phyloP scores from a whole-genome alignment of 495 filamentous ascomycete genomes.

The Neurospora pannonica region DNA sequence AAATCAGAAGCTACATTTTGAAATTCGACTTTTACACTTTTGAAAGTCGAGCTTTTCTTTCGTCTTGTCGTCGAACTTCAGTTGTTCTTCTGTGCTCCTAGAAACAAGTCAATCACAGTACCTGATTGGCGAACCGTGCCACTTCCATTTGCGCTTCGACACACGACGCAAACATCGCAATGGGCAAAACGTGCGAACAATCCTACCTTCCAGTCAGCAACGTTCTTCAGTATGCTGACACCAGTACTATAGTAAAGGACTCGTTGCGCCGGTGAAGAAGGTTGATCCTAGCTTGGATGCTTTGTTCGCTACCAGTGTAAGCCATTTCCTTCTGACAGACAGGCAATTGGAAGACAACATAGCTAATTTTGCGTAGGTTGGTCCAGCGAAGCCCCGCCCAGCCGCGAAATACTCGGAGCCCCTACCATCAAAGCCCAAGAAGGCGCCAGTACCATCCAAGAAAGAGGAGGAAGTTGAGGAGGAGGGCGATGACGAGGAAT shows the following conservation, averaged over 20 bases:
- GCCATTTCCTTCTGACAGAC: constrained; percentile 29
- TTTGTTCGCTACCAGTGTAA: constrained; percentile 73
- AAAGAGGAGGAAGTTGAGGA: constrained; percentile 7
- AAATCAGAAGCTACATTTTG: not conserved
- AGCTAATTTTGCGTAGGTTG: constrained; percentile 42
- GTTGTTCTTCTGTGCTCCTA: not conserved
- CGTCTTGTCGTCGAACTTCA: not conserved
- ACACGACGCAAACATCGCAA: constrained; percentile 1
- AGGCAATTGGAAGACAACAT: not conserved
- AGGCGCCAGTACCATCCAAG: constrained; percentile 3
- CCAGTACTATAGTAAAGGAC: constrained; percentile 17
- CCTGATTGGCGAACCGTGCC: not conserved
- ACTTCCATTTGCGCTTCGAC: not conserved
- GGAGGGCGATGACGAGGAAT: constrained; percentile 19
- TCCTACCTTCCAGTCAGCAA: not conserved
- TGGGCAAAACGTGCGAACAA: constrained; percentile 18
- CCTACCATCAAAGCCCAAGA: constrained; percentile 17
- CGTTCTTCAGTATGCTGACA: not conserved
- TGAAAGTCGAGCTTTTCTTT: not conserved
- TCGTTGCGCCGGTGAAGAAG: constrained; percentile 35
- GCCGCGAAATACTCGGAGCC: constrained; percentile 38
- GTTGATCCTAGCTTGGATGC: constrained; percentile 70
- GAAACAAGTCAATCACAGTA: not conserved
- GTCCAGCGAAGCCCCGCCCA: constrained; percentile 53
- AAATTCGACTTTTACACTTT: not conserved